These are phyloP conservation scores for Euphorbia schlechtendalii DNA, from an alignment of 441 rosid species.

Conservation along the genomic window DNA sequence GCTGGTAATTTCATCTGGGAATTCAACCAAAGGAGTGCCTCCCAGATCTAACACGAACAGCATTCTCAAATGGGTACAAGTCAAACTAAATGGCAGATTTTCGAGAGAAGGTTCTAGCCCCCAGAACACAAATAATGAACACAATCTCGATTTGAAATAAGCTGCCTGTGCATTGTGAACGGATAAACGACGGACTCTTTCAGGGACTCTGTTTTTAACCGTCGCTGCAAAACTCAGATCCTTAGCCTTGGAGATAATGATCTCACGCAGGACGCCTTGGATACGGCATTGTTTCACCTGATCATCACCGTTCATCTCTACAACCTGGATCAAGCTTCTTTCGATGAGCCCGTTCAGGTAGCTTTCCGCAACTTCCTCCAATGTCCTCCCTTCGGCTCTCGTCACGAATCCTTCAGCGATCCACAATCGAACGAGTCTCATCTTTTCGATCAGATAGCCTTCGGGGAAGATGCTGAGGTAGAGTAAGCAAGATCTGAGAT, in stretches of 20 bases:
- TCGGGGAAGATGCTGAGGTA: conserved; percentile 25
- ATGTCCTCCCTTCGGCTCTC: conserved; percentile 19
- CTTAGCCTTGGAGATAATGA: conserved; percentile 13
- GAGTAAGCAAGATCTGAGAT: conserved; percentile 22
- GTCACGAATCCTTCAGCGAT: conserved; percentile 27
- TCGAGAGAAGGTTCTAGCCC: conserved; percentile 12
- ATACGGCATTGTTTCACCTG: conserved; percentile 17
- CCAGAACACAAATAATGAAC: conserved; percentile 37
- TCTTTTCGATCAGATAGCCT: conserved; percentile 11
- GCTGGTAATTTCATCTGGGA: conserved; percentile 15
- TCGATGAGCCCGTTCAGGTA: conserved; percentile 22
- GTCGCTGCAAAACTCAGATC: conserved; percentile 21
- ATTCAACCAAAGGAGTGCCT: conserved; percentile 20
- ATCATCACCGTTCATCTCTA: conserved; percentile 13
- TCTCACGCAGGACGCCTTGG: conserved; percentile 22
- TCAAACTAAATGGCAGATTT: neutral
- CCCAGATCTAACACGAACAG: conserved; percentile 24
- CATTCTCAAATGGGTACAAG: conserved; percentile 10
- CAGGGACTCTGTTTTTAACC: conserved; percentile 27
- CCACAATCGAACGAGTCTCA: conserved; percentile 23
- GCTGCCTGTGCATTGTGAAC: conserved; percentile 22
- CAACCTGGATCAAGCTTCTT: conserved; percentile 22
- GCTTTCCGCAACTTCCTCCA: conserved; percentile 25
- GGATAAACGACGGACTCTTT: conserved; percentile 33
- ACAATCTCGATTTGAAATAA: conserved; percentile 21